Base-by-base conservation (phyloP, 2,329 filamentous ascomycete genomes). In the Alternaria triticina region DNA sequence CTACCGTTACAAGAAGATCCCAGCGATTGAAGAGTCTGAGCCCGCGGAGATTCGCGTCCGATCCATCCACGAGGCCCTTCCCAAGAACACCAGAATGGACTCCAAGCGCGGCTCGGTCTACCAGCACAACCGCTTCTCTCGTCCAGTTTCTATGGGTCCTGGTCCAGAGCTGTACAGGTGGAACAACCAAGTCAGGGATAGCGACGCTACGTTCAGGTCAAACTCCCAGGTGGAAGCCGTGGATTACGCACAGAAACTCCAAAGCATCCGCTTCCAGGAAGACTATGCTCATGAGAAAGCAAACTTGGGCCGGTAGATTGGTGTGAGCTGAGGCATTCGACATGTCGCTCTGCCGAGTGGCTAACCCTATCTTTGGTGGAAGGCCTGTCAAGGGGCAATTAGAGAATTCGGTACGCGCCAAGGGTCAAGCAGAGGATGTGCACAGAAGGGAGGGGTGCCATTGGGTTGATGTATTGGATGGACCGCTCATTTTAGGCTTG, bases 81-180 rank as follows among this genome's bases (percentile, higher is more conserved):
- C 75, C 12, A 83, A 84, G 60, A 83, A 83, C 17, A 72, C 82
- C 0, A 74, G 78, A 10, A 72, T 68, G 13, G 80, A 83, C 49
- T 40, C 58, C 3, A 70, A 64, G 49, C 66, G 68, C 17, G 62
- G 62, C 30, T 71, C 66, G 20, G 57, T 85, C 54, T 79, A 84
- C 36, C 82, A 82, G 1, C 84, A 83, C 69, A 85, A 86, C 68
- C 82, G 84, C 50, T 86, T 86, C 75, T 83, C 64, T 5, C 63
- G 72, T 2, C 70, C 71, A 0, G 52, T 66, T 15, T 70, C 65
- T 12, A 61, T 43, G 13, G 56, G 51, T 10, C 22, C 47, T 17
- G 63, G 49, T 3, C 63, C 63, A 5, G 52, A 66, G 28, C 25
- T 66, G 27, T 63, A 63, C 23, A 59, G 63, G 25, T 66, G 63